Conservation (phyloP, 768 basidiomycete genomes). For the Melanogaster broomeanus region DNA sequence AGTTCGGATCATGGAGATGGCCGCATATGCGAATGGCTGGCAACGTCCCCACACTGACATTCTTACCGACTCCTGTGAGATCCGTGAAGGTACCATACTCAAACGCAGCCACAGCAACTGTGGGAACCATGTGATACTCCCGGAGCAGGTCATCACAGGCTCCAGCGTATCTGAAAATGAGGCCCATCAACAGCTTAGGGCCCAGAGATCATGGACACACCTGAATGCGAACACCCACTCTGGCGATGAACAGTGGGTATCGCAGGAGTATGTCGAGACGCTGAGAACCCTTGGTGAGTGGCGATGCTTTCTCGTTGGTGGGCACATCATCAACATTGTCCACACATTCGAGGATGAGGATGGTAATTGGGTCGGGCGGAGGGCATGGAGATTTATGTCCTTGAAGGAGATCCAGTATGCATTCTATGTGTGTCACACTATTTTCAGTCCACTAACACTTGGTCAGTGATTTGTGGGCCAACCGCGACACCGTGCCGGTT, state of each 20-base stretch:
- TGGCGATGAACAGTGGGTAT: background rate
- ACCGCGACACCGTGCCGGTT: background rate
- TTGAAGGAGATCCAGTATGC: background rate
- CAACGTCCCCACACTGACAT: background rate
- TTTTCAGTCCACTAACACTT: background rate
- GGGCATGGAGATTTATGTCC: background rate
- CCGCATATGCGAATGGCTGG: background rate
- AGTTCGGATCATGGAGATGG: background rate
- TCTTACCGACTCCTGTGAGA: background rate
- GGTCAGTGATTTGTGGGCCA: background rate
- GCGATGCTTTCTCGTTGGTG: background rate
- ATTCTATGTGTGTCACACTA: background rate
- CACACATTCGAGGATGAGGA: background rate
- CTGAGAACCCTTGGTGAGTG: background rate
- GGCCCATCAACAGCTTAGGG: background rate
- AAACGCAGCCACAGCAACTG: slow-evolving; percentile 2
- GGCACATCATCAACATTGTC: background rate
- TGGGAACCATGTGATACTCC: background rate
- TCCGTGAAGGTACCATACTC: background rate
- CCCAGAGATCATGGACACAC: background rate
- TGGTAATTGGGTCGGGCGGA: background rate
- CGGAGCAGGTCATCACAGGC: background rate
- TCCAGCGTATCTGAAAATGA: too few species aligned
- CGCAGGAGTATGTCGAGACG: background rate
- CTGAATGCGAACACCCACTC: background rate